A percentile compares a stretch with the other conserved stretches of the same genome.
These are phyloP conservation scores for Termitomyces sp. DNA, from an alignment of 768 basidiomycete genomes.

Conservation along the genomic window DNA sequence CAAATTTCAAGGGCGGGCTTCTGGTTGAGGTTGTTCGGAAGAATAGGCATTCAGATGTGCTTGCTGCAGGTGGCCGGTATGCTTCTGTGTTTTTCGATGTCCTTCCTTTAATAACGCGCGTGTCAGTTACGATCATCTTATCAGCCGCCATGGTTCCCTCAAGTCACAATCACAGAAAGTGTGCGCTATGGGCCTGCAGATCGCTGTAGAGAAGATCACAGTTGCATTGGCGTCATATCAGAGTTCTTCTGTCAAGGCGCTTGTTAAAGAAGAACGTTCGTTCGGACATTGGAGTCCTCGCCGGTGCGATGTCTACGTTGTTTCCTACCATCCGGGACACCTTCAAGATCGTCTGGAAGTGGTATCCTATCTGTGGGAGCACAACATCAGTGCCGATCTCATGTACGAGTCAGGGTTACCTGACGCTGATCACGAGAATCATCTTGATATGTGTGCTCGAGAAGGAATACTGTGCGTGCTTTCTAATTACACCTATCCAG, in stretches of 20 bases:
- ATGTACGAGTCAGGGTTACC: conserved; percentile 78
- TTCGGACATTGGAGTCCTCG: conserved; percentile 91
- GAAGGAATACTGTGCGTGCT: conserved; percentile 75
- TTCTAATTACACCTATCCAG: background rate
- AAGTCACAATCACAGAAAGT: conserved; percentile 48
- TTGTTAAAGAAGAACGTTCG: conserved; percentile 74
- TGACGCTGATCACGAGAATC: conserved; percentile 58
- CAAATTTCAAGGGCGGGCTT: conserved; percentile 68
- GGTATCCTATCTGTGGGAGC: conserved; percentile 70
- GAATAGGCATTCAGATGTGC: conserved; percentile 60
- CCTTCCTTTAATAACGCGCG: background rate
- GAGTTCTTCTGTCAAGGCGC: conserved; percentile 56
- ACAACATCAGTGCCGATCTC: conserved; percentile 80
- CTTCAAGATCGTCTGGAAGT: conserved; percentile 77
- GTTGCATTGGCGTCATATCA: conserved; percentile 66
- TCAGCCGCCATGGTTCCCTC: conserved; percentile 51
- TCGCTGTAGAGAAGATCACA: conserved; percentile 76
- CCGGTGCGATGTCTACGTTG: conserved; percentile 81
- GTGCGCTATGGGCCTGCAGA: conserved; percentile 71
- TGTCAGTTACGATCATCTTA: conserved; percentile 67
- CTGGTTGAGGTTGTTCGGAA: conserved; percentile 70
- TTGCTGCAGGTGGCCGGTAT: conserved; percentile 81
- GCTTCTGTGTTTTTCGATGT: conserved; percentile 8
- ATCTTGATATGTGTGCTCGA: conserved; percentile 62
- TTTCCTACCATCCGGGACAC: conserved; percentile 71